A percentile compares a stretch with the other conserved stretches of the same genome.
Conservation (phyloP, 2,329 filamentous ascomycete species). For the Cordyceps cateniannulata region DNA sequence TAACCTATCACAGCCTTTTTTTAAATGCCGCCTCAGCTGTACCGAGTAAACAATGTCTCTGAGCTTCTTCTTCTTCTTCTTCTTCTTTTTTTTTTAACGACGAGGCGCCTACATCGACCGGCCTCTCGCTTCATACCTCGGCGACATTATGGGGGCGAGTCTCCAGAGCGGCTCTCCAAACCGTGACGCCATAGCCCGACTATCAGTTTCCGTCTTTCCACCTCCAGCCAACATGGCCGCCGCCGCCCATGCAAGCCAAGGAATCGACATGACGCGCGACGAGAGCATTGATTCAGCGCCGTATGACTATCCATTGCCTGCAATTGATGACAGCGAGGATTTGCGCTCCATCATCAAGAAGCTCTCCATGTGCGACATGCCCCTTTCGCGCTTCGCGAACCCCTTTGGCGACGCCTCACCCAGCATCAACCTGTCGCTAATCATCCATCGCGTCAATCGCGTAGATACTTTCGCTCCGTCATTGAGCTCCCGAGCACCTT, state of each 20-base stretch:
- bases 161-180: not conserved
- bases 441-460: not conserved
- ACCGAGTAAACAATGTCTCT: too few relatives aligned
- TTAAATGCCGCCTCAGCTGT: too few relatives aligned
- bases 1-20: too few relatives aligned
- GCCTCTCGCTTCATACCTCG: not conserved
- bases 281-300: conserved; percentile 14
- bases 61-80: too few relatives aligned
- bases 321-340: conserved; percentile 50
- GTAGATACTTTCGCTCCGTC: conserved; percentile 55
- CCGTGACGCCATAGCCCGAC: not conserved
- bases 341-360: conserved; percentile 63
- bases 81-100: not conserved
- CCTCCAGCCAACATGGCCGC: not conserved
- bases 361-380: conserved; percentile 49
- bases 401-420: not conserved
- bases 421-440: not conserved
- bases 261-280: conserved; percentile 3
- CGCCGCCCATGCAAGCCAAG: not conserved
- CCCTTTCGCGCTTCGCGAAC: not conserved
- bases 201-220: not conserved
- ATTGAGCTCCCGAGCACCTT: conserved; percentile 62
- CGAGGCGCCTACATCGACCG: not conserved
- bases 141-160: not conserved
- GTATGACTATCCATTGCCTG: conserved; percentile 39